These are phyloP conservation scores for Incumbomyces lentus DNA, from an alignment of 2,329 filamentous ascomycete species.

Conservation along the genomic window DNA sequence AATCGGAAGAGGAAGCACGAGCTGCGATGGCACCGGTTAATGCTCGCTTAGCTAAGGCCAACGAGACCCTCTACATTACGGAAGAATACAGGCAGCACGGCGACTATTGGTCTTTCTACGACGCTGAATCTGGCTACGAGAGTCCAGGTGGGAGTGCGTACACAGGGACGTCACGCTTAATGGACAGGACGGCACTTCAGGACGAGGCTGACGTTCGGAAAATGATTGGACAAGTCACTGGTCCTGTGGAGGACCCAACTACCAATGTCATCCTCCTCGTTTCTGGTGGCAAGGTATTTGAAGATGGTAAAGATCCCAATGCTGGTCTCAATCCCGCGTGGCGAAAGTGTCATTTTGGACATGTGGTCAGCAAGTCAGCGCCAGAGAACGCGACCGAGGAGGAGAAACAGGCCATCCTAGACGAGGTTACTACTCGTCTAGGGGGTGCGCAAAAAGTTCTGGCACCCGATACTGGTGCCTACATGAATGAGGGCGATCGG, in stretches of 20 bases:
- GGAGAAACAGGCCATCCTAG: too few species aligned
- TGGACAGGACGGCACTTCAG: too few species aligned
- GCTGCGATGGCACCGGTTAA: slow-evolving; percentile 15
- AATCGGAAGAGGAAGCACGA: slow-evolving; percentile 14
- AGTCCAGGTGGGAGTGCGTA: slow-evolving; percentile 16
- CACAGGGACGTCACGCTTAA: slow-evolving; percentile 5
- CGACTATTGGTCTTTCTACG: slow-evolving; percentile 23
- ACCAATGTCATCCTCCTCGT: slow-evolving; percentile 24
- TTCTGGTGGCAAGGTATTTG: slow-evolving; percentile 26
- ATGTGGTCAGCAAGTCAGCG: slow-evolving; percentile 6
- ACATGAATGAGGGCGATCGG: slow-evolving; percentile 27
- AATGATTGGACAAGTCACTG: too few species aligned
- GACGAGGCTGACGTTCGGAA: too few species aligned
- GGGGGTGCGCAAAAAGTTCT: slow-evolving; percentile 23
- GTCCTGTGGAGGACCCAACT: too few species aligned
- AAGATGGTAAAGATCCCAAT: slow-evolving; percentile 33
- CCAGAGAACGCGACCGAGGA: too few species aligned
- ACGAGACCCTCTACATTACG: slow-evolving; percentile 23
- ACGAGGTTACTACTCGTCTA: not conserved
- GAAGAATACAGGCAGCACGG: slow-evolving; percentile 18
- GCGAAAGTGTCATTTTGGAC: slow-evolving; percentile 33
- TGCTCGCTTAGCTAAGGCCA: slow-evolving; percentile 5
- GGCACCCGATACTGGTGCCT: slow-evolving; percentile 26
- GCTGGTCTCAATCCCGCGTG: slow-evolving; percentile 44
- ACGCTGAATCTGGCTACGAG: slow-evolving; percentile 21